phyloP scores from a whole-genome alignment of 345 rosid genomes.

The Brassica cretica region DNA sequence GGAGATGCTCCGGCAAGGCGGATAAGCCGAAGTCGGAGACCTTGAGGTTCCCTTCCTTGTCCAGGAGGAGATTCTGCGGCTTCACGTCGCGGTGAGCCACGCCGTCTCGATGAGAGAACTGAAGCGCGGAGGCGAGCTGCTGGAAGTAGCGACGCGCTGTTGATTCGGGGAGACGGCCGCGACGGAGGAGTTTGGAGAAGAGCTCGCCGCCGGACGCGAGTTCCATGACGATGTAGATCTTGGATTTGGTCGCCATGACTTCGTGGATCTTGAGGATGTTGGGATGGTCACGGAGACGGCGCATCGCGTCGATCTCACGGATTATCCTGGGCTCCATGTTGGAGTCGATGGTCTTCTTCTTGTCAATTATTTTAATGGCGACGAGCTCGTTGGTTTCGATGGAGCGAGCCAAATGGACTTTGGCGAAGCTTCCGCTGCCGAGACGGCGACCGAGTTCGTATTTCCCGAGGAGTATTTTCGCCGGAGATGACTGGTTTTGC shows the following conservation, averaged over 20 bases:
- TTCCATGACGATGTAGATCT: neutral
- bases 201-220: neutral
- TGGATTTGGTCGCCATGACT: neutral
- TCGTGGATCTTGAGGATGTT: neutral
- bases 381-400: neutral
- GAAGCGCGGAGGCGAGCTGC: neutral
- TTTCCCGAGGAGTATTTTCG: slow-evolving; percentile 6
- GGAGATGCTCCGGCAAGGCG: slow-evolving; percentile 2
- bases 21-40: neutral
- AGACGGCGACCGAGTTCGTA: neutral
- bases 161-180: neutral
- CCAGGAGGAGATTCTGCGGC: neutral
- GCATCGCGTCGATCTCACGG: neutral
- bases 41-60: neutral
- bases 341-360: neutral
- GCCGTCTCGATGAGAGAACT: neutral
- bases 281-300: neutral
- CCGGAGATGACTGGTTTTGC: slow-evolving; percentile 19
- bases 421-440: slow-evolving; percentile 4
- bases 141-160: neutral
- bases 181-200: neutral
- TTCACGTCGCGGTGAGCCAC: slow-evolving; percentile 4
- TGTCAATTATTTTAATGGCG: neutral
- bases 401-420: neutral
- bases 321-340: neutral